phyloP scores from a whole-genome alignment of 73 alveolate species.

The Diophrys sp. region DNA sequence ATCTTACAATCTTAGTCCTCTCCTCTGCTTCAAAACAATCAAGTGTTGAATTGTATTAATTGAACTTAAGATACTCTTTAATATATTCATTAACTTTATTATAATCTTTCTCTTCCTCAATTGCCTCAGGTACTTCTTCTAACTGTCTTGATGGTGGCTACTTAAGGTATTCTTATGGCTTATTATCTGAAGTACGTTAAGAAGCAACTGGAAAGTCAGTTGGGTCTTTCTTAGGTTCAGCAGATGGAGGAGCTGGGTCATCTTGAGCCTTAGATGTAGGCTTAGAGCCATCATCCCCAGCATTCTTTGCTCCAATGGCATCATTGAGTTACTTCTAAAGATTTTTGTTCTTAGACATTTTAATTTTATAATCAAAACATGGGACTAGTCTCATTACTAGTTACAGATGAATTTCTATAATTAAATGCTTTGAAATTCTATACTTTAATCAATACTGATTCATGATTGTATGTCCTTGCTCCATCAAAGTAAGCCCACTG shows the following conservation, averaged over 20 bases:
- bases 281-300: background rate
- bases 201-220: background rate
- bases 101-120: slow-evolving; percentile 31
- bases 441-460: too few species aligned
- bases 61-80: slow-evolving; percentile 79
- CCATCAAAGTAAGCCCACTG: too few species aligned
- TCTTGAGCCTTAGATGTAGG: background rate
- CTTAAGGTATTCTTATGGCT: background rate
- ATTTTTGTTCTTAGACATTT: background rate
- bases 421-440: too few species aligned
- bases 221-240: too few species aligned
- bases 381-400: background rate
- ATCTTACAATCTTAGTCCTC: slow-evolving; percentile 37
- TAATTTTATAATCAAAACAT: too few species aligned
- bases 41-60: slow-evolving; percentile 71
- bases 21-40: slow-evolving; percentile 94
- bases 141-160: background rate
- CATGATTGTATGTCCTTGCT: too few species aligned
- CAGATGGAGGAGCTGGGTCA: too few species aligned
- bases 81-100: slow-evolving; percentile 71
- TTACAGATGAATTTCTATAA: too few species aligned
- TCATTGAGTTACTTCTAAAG: background rate
- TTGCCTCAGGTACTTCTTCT: background rate
- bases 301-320: background rate
- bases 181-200: background rate